Conservation (phyloP, 2,329 filamentous ascomycete genomes). For the Beauveria brongniartii region DNA sequence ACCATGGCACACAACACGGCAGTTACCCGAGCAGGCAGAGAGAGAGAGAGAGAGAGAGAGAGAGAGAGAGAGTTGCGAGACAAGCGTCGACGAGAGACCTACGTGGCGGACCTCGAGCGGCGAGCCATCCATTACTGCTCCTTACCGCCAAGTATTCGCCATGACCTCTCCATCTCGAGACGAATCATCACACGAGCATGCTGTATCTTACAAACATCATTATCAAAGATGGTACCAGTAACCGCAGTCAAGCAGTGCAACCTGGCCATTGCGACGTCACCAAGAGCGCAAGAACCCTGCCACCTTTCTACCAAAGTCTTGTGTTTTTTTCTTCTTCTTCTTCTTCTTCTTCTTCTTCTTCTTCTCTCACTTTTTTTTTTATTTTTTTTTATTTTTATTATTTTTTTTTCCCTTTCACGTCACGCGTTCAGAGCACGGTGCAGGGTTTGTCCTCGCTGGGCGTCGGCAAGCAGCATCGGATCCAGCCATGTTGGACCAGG, state of each 20-base stretch:
- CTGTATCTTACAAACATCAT: background rate
- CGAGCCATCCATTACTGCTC: background rate
- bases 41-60: no score
- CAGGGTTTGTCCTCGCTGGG: conserved; percentile 2
- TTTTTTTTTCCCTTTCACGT: background rate
- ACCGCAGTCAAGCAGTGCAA: background rate
- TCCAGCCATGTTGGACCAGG: background rate
- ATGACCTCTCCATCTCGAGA: background rate
- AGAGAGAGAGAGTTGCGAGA: no score
- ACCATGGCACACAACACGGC: no score
- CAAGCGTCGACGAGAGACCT: no score
- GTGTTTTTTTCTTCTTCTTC: background rate
- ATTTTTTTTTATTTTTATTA: no score
- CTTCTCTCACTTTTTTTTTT: background rate
- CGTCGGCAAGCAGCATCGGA: conserved; percentile 5
- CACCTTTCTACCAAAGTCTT: background rate
- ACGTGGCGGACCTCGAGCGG: no score
- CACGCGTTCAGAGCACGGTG: conserved; percentile 7
- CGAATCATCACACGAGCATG: no score
- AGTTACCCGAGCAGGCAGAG: no score
- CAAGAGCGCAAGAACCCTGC: background rate
- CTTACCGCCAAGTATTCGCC: background rate
- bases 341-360: background rate
- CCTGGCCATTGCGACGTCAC: background rate
- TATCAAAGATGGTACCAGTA: background rate